A percentile compares a stretch with the other conserved stretches of the same genome.
Evolutionary conservation across 345 rosid species (phyloP).

Genomic region (Fremontodendron californicum): DNA sequence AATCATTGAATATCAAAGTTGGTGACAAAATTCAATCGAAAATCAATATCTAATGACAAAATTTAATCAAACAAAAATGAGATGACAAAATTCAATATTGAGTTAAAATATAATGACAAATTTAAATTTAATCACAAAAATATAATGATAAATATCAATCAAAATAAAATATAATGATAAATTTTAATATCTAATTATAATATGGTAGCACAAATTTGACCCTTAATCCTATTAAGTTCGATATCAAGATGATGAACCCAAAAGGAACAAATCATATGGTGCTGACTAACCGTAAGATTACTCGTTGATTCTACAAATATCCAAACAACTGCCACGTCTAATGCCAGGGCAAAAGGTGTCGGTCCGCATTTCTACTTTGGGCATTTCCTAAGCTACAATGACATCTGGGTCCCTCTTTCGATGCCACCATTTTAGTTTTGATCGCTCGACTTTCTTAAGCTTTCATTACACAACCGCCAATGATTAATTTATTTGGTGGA

Average conservation of each 20-base stretch:
- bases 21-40: too few relatives aligned
- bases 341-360: slow-evolving; percentile 32
- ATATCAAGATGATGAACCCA: neutral
- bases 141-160: too few relatives aligned
- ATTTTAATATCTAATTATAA: too few relatives aligned
- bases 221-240: neutral
- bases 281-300: neutral
- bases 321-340: slow-evolving; percentile 38
- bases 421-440: slow-evolving; percentile 10
- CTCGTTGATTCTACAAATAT: slow-evolving; percentile 18
- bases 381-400: slow-evolving; percentile 29
- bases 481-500: neutral
- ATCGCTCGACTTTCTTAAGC: neutral
- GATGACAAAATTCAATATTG: too few relatives aligned
- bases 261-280: neutral
- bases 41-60: too few relatives aligned
- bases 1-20: too few relatives aligned
- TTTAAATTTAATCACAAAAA: too few relatives aligned
- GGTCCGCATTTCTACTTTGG: slow-evolving; percentile 26
- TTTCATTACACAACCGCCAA: neutral
- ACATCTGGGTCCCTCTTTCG: slow-evolving; percentile 22
- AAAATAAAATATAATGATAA: too few relatives aligned
- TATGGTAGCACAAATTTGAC: too few relatives aligned
- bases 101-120: too few relatives aligned
- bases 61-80: too few relatives aligned